Evolutionary conservation across 768 basidiomycete species (phyloP).

Genomic region (Cantharellus cinnabarinus): DNA sequence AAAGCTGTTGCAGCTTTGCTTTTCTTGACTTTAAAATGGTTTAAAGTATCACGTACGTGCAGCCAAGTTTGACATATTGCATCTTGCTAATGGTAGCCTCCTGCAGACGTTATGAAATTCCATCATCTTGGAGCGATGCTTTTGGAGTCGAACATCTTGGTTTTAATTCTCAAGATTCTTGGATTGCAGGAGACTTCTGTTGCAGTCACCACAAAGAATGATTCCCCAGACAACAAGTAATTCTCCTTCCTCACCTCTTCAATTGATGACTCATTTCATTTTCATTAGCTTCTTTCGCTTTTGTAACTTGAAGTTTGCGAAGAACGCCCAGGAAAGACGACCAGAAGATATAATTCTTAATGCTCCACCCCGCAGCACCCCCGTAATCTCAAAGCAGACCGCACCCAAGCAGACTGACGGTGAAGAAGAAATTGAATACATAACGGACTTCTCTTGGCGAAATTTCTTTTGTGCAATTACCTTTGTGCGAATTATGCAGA

Average conservation of each 20-base stretch:
- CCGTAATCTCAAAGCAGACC: not conserved
- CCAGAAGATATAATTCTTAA: conserved; percentile 49
- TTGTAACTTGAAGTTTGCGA: conserved; percentile 62
- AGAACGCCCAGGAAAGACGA: conserved; percentile 33
- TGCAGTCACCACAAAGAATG: conserved; percentile 72
- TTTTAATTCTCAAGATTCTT: conserved; percentile 94
- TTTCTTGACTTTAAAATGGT: conserved; percentile 84
- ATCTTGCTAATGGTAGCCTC: not conserved
- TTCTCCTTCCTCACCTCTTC: conserved; percentile 7
- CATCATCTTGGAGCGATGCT: conserved; percentile 92
- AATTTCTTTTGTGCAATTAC: conserved; percentile 97
- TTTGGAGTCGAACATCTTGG: conserved; percentile 83
- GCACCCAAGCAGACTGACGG: conserved; percentile 40
- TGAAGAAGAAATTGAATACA: conserved; percentile 73
- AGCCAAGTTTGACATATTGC: not conserved
- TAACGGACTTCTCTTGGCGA: conserved; percentile 90
- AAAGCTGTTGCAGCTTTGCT: conserved; percentile 95
- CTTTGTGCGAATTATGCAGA: conserved; percentile 95
- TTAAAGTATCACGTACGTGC: conserved; percentile 86
- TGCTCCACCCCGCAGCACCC: conserved; percentile 21
- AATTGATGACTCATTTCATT: not conserved
- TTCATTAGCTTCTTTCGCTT: conserved; percentile 78
- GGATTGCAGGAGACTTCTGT: conserved; percentile 81
- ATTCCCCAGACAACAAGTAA: conserved; percentile 71
- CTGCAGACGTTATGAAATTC: conserved; percentile 87